Conservation (phyloP, 495 filamentous ascomycete species). For the Xylaria bambusicola region DNA sequence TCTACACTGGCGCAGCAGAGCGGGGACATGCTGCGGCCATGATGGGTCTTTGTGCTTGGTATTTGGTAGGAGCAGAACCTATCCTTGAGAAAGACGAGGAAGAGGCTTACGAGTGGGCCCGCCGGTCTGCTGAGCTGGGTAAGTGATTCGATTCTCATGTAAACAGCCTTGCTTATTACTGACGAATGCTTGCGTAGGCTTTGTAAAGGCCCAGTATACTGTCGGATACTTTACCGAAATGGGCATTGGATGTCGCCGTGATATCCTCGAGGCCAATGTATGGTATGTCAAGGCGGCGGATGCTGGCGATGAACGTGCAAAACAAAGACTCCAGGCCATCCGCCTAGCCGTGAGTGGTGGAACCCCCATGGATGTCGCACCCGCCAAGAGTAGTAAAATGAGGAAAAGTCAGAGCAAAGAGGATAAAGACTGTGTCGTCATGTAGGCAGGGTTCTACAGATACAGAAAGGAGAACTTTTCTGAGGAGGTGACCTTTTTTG, state of each 20-base stretch:
- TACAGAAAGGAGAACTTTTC: background rate
- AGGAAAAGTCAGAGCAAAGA: conserved; percentile 50
- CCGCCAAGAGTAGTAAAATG: conserved; percentile 50
- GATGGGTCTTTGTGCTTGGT: conserved; percentile 99
- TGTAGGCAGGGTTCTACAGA: conserved; percentile 39
- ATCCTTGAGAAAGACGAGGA: conserved; percentile 92
- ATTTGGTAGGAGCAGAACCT: conserved; percentile 92
- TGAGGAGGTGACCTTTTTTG: conserved; percentile 4
- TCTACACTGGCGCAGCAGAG: conserved; percentile 91
- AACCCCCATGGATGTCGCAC: conserved; percentile 54
- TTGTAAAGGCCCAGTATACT: conserved; percentile 92
- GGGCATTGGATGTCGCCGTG: conserved; percentile 92
- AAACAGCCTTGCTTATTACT: conserved; percentile 8
- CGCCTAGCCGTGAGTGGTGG: conserved; percentile 79
- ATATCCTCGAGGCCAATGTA: conserved; percentile 92
- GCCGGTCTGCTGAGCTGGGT: conserved; percentile 82
- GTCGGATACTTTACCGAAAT: conserved; percentile 98
- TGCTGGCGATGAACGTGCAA: conserved; percentile 85
- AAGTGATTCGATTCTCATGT: conserved; percentile 35
- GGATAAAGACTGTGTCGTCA: conserved; percentile 61
- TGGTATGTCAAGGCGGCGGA: conserved; percentile 98
- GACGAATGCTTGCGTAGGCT: conserved; percentile 53
- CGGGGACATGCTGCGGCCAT: conserved; percentile 83
- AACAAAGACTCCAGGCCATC: conserved; percentile 82
- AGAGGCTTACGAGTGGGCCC: conserved; percentile 96